Percentiles rank a stretch among this genome's conserved stretches.
These are phyloP conservation scores for Apiotrichum laibachii DNA, from an alignment of 1,284 basidiomycete genomes.

Conservation along the genomic window DNA sequence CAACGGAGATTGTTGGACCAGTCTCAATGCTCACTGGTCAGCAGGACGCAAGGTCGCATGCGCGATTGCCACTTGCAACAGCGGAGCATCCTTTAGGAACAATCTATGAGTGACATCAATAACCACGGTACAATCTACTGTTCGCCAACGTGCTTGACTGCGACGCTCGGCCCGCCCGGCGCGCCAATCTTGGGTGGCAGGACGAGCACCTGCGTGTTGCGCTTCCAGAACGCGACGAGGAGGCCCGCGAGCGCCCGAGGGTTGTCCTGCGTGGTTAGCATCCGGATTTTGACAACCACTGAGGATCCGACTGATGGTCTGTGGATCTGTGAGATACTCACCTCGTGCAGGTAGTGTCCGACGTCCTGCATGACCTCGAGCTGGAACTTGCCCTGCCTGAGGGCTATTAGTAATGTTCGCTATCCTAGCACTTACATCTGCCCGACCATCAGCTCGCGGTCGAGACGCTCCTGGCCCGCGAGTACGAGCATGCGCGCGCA, in stretches of 20 bases:
- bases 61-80: too few relatives aligned
- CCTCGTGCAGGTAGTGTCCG: constrained; percentile 93
- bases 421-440: constrained; percentile 66
- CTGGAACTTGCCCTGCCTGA: constrained; percentile 85
- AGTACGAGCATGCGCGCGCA: constrained; percentile 83
- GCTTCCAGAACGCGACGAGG: constrained; percentile 82
- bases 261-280: constrained; percentile 62
- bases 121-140: constrained; percentile 31
- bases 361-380: constrained; percentile 79
- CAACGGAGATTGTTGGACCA: too few relatives aligned
- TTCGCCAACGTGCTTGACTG: constrained; percentile 78
- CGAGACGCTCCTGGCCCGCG: constrained; percentile 88
- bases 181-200: constrained; percentile 51
- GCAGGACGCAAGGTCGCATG: too few relatives aligned
- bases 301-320: background rate
- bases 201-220: constrained; percentile 74
- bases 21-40: too few relatives aligned
- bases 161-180: constrained; percentile 12
- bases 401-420: background rate
- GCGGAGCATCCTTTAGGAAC: too few relatives aligned
- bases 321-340: constrained; percentile 44
- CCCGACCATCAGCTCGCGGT: constrained; percentile 92
- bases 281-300: background rate
- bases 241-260: constrained; percentile 74
- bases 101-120: too few relatives aligned